phyloP scores from a whole-genome alignment of 2,329 filamentous ascomycete genomes.

The Conoideocrella luteorostrata region DNA sequence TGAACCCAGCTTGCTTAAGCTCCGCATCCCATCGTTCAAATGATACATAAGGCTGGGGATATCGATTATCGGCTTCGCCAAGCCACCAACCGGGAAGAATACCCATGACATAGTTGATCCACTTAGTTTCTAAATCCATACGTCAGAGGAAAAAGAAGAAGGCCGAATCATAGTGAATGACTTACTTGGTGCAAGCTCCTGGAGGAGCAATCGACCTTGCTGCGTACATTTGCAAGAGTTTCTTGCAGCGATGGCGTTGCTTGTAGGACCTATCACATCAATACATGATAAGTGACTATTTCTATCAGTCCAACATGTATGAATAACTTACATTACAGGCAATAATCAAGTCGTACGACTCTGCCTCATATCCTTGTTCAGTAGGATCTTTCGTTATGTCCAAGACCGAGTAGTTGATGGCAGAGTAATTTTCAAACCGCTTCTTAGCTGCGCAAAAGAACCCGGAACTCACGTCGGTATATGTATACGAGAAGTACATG shows the following conservation, averaged over 20 bases:
- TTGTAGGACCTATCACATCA: too few species aligned
- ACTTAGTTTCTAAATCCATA: too few species aligned
- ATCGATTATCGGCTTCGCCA: neutral
- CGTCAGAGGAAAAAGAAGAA: too few species aligned
- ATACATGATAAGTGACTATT: too few species aligned
- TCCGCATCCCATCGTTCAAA: neutral
- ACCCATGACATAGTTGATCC: slow-evolving; percentile 4
- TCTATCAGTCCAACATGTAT: too few species aligned
- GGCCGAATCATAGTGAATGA: too few species aligned
- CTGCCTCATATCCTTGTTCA: slow-evolving; percentile 23
- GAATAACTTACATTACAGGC: slow-evolving; percentile 28
- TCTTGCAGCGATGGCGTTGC: slow-evolving; percentile 23
- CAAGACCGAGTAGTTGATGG: slow-evolving; percentile 13
- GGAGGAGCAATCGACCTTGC: slow-evolving; percentile 5
- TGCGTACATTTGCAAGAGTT: slow-evolving; percentile 12
- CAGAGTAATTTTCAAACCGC: slow-evolving; percentile 15
- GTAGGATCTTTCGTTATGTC: slow-evolving; percentile 18
- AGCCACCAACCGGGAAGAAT: slow-evolving; percentile 1
- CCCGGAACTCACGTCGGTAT: slow-evolving; percentile 34
- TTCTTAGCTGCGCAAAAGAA: slow-evolving; percentile 32
- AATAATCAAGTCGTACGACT: slow-evolving; percentile 32
- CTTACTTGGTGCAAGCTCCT: too few species aligned
- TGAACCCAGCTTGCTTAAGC: slow-evolving; percentile 3
- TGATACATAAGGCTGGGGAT: neutral
- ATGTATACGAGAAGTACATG: too few species aligned